Evolutionary conservation across 2,329 filamentous ascomycete species (phyloP).

Genomic region (Ceratocystis diversiconidia): DNA sequence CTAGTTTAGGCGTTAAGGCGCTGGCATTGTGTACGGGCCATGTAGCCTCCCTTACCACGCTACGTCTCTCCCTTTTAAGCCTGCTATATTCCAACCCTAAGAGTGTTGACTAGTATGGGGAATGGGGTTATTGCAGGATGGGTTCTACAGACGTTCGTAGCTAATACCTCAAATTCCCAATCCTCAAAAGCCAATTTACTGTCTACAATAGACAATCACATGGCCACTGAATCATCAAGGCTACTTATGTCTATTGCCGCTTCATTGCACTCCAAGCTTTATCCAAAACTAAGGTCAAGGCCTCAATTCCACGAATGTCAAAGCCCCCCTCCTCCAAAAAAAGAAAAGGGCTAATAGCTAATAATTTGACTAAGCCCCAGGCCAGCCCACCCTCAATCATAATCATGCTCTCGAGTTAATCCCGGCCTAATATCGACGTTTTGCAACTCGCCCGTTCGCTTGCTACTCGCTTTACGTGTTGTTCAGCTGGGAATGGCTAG

Average conservation of each 20-base stretch:
- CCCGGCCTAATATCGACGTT: not conserved
- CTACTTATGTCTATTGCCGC: not conserved
- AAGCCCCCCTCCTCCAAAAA: not conserved
- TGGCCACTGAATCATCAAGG: not conserved
- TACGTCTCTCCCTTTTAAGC: not conserved
- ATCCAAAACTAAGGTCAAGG: not conserved
- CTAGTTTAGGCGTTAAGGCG: not conserved
- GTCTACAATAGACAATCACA: not conserved
- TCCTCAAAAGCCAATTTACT: too few relatives aligned
- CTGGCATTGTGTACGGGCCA: not conserved
- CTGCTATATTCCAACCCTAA: not conserved
- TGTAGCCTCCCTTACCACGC: not conserved
- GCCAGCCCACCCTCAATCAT: not conserved
- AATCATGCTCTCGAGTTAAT: not conserved
- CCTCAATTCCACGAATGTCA: not conserved
- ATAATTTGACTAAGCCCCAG: not conserved
- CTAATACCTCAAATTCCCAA: too few relatives aligned
- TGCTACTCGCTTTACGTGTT: not conserved
- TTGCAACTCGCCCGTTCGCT: constrained; percentile 4
- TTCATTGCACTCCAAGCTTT: not conserved
- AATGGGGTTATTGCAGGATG: too few relatives aligned
- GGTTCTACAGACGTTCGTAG: too few relatives aligned
- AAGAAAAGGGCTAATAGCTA: not conserved
- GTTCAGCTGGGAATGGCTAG: not conserved
- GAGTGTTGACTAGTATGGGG: not conserved